Evolutionary conservation across 768 basidiomycete species (phyloP), one percentile per base, ranked within the genome.

Genomic region (Leucogyrophana mollusca): DNA sequence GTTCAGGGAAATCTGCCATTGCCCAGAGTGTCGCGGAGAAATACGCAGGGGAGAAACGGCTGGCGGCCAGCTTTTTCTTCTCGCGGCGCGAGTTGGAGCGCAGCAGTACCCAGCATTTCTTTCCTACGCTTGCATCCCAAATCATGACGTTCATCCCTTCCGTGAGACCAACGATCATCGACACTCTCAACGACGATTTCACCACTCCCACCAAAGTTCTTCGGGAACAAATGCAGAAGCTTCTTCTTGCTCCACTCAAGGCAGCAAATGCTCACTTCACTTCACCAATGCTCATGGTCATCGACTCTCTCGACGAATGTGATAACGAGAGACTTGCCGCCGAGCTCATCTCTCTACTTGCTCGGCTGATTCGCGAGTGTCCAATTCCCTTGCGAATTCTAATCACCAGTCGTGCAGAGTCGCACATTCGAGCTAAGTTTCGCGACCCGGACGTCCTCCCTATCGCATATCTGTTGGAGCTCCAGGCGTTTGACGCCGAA

Each of bases 61-160:
- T 69, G 8, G 63, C 62, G 21, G 67, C 63, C 0, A 64, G 61
- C 38, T 71, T 67, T 53, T 71, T 71, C 50, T 68, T 70, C 52
- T 68, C 61, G 0, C 50, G 61, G n/a, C 53, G 56, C 11, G 60
- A 61, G 25, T 35, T 51, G 8, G 57, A 53, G 20, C 53, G 65
- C 9, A 57, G 55, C 1, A 53, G 54, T 6, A 57, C 55, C 3
- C 52, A 47, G 22, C 50, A 52, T 9, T 50, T 71, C 4, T 41
- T 70, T 9, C 50, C 67, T 1, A 67, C 69, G 0, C 43, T 71
- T 22, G 64, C 61, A 2, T 63, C 56, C 3, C 69, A 71, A 34
- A 48, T 71, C 1, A 52, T 61, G 8, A 34, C 34, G 9, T 46
- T 44, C 7, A 20, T 65, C 0, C 61, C 64, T 1, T 54, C 42